A percentile compares a stretch with the other conserved stretches of the same genome.
phyloP scores from a whole-genome alignment of 345 rosid genomes.

The Syzygium jambos region DNA sequence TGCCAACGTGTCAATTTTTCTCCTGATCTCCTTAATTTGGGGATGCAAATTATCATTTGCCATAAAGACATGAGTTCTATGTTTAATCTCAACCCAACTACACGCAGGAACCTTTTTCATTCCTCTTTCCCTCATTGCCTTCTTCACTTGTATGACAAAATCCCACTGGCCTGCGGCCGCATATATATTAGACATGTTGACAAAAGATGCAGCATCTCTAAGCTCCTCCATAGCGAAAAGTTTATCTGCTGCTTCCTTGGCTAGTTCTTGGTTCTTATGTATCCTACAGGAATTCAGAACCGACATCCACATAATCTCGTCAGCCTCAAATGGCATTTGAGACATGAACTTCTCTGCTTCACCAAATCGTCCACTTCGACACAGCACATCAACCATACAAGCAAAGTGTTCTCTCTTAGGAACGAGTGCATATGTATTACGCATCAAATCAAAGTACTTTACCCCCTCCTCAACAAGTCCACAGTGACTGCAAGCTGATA shows the following conservation, averaged over 20 bases:
- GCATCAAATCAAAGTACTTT: constrained; percentile 51
- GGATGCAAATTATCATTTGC: constrained; percentile 62
- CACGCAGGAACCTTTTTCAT: constrained; percentile 57
- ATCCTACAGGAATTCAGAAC: constrained; percentile 82
- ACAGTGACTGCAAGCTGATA: constrained; percentile 82
- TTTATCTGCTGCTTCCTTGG: constrained; percentile 53
- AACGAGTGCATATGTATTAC: constrained; percentile 29
- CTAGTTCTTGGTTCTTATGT: constrained; percentile 64
- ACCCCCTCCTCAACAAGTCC: constrained; percentile 73
- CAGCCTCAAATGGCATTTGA: constrained; percentile 68
- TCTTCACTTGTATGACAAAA: constrained; percentile 53
- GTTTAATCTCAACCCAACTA: constrained; percentile 84
- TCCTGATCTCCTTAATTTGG: constrained; percentile 35
- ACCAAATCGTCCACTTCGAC: constrained; percentile 51
- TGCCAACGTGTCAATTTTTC: constrained; percentile 41
- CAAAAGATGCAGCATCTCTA: constrained; percentile 75
- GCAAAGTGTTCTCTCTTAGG: constrained; percentile 69
- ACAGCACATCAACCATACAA: constrained; percentile 59
- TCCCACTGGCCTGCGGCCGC: constrained; percentile 75
- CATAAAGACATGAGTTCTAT: constrained; percentile 49
- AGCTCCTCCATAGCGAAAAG: constrained; percentile 66
- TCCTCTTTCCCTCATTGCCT: constrained; percentile 73
- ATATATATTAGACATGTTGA: constrained; percentile 77
- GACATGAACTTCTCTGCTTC: constrained; percentile 64
- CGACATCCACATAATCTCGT: constrained; percentile 84